Evolutionary conservation across 768 basidiomycete species (phyloP), one percentile per base, ranked within the genome.

Genomic region (Kondoa malvinella): DNA sequence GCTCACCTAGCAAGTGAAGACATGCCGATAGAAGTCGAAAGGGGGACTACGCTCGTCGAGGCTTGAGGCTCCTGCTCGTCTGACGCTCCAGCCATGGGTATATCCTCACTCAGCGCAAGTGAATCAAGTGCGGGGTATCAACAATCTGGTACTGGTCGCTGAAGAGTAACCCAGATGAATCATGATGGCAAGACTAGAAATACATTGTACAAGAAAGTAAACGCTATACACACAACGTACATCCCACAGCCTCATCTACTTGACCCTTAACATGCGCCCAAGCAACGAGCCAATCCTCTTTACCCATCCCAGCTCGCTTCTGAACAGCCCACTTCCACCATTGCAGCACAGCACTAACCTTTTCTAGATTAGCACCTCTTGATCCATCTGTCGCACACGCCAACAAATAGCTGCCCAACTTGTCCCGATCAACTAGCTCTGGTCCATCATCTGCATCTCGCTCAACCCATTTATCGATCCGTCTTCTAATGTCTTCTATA

Each of bases 291-390:
- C 61, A 27, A 63, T 27, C 58, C 30, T 25, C 17, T 4, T 32
- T 32, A n/a, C n/a, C n/a, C n/a, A n/a, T n/a, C n/a, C 61, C 12
- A 12, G 61, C 30, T 32, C 27, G 27, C 8, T 69, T 27, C 15
- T 32, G 2, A 50, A 69, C 66, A n/a, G 67, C 32, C 27, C 66
- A 67, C 15, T 69, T 56, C 69, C 69, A 69, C 69, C 69, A 70
- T n/a, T 59, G 27, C 31, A 70, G 31, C 2, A 70, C 30, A 12
- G 33, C 16, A 26, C 26, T n/a, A 21, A 70, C 64, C 32, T 62
- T 63, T 32, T 57, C 69, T 12, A 65, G 4, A 56, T 70, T 67
- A 2, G 61, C 56, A 17, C 69, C 69, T 57, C 34, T 17, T 3
- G 60, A 67, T 21, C 66, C 56, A 59, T 69, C 59, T 58, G 50